Evolutionary conservation across 2,329 filamentous ascomycete species (phyloP).

Genomic region (Setomelanomma holmii): DNA sequence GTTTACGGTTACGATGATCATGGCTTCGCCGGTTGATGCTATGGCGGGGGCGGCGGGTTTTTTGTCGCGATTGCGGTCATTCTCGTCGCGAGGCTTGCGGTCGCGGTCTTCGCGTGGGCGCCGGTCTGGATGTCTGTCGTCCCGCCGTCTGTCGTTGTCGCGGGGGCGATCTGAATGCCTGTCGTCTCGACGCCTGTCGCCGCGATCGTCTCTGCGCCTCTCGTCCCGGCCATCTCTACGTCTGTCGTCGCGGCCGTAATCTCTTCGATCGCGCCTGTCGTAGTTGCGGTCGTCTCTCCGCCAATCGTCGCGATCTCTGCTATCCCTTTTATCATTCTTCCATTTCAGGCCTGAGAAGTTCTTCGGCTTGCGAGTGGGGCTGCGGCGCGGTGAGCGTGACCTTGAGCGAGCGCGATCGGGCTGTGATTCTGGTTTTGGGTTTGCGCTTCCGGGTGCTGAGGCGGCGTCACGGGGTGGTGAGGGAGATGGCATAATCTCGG

Average conservation of each 20-base stretch:
- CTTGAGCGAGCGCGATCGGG: constrained; percentile 31
- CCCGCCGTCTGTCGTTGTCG: constrained; percentile 17
- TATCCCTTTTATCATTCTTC: constrained; percentile 54
- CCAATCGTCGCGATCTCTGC: constrained; percentile 49
- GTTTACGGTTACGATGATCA: constrained; percentile 95
- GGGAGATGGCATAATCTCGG: constrained; percentile 24
- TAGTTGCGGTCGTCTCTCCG: constrained; percentile 51
- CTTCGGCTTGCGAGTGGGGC: constrained; percentile 38
- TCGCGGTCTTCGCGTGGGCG: constrained; percentile 3
- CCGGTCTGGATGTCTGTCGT: constrained; percentile 5
- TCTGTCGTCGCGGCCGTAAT: constrained; percentile 13
- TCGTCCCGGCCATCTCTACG: constrained; percentile 52
- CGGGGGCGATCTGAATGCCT: constrained; percentile 11
- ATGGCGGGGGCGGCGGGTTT: constrained; percentile 37
- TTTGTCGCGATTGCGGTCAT: constrained; percentile 39
- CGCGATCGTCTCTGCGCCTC: constrained; percentile 35
- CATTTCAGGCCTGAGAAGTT: constrained; percentile 64
- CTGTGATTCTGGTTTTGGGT: constrained; percentile 1
- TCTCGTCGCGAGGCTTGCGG: constrained; percentile 12
- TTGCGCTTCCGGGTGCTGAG: not conserved
- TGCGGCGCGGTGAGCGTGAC: constrained; percentile 39
- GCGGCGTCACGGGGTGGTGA: constrained; percentile 18
- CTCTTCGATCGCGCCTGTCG: constrained; percentile 17
- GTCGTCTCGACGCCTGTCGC: constrained; percentile 49
- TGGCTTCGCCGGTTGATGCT: constrained; percentile 65